A percentile compares a stretch with the other conserved stretches of the same genome.
These are phyloP conservation scores for Scedosporium minutisporum DNA, from an alignment of 2,329 filamentous ascomycete genomes.

Conservation along the genomic window DNA sequence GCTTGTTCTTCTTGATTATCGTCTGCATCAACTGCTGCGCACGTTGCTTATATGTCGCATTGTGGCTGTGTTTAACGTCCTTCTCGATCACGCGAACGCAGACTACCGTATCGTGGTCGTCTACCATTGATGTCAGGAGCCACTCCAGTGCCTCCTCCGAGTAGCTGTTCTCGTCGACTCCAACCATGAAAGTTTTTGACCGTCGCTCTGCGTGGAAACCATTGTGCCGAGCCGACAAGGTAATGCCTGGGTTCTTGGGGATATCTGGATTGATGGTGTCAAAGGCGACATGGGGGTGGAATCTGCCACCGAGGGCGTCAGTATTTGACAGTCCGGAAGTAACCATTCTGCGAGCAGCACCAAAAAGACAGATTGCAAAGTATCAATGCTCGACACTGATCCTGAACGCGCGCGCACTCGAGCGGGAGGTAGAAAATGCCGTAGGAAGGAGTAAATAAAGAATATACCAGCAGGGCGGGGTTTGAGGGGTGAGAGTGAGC, in stretches of 20 bases:
- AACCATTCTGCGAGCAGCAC: neutral
- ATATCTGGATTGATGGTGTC: slow-evolving; percentile 49
- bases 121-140: slow-evolving; percentile 83
- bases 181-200: slow-evolving; percentile 82
- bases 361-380: neutral
- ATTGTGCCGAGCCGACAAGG: slow-evolving; percentile 74
- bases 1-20: slow-evolving; percentile 68
- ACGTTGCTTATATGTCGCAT: slow-evolving; percentile 64
- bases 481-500: neutral
- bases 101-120: slow-evolving; percentile 88
- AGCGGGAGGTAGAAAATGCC: neutral
- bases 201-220: slow-evolving; percentile 73
- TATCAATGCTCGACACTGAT: neutral
- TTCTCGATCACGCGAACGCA: slow-evolving; percentile 84
- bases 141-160: slow-evolving; percentile 88
- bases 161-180: slow-evolving; percentile 83
- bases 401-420: neutral
- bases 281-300: slow-evolving; percentile 50
- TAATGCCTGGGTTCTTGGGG: slow-evolving; percentile 58
- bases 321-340: neutral
- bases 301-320: slow-evolving; percentile 33
- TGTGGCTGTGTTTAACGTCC: slow-evolving; percentile 58
- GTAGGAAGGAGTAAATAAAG: neutral
- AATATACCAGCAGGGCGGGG: neutral
- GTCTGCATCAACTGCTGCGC: slow-evolving; percentile 64